Evolutionary conservation across 495 filamentous ascomycete species (phyloP).

Genomic region (Emericellopsis terricola): DNA sequence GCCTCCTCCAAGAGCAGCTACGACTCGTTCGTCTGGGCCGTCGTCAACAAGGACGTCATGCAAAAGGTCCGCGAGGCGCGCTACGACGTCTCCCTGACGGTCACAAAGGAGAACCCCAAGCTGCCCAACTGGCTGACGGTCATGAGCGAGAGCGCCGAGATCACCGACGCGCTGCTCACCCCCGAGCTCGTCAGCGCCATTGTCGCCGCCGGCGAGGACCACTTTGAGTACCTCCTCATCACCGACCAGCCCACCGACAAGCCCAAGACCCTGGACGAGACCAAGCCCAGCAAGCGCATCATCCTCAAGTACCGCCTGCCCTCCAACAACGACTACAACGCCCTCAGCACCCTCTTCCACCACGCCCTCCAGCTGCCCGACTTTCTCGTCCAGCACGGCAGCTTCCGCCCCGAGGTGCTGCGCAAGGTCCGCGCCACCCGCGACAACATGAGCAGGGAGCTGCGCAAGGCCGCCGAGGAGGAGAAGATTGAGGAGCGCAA

Average conservation of each 20-base stretch:
- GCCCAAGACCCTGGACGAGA: conserved; percentile 76
- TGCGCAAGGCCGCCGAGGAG: conserved; percentile 69
- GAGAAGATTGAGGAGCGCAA: conserved; percentile 84
- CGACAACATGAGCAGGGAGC: conserved; percentile 65
- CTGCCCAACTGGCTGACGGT: conserved; percentile 84
- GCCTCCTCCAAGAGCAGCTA: conserved; percentile 54
- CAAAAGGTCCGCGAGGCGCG: conserved; percentile 75
- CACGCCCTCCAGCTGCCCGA: conserved; percentile 78
- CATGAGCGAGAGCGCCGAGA: conserved; percentile 91
- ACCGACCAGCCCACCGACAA: conserved; percentile 84
- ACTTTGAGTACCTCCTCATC: conserved; percentile 75
- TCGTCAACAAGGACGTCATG: conserved; percentile 94
- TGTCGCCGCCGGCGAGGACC: conserved; percentile 59
- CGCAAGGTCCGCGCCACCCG: conserved; percentile 65
- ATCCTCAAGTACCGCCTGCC: conserved; percentile 59
- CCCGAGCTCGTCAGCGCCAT: conserved; percentile 70
- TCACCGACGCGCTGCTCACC: conserved; percentile 76
- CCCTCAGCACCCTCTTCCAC: conserved; percentile 56
- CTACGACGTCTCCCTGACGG: conserved; percentile 85
- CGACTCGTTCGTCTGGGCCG: conserved; percentile 84
- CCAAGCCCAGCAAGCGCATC: conserved; percentile 68
- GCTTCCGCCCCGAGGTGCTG: conserved; percentile 78
- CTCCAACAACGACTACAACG: conserved; percentile 41
- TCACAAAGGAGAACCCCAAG: conserved; percentile 77
- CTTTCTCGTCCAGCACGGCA: conserved; percentile 51